Conservation (phyloP, 331 rosid species). For the Dryas integrifolia region DNA sequence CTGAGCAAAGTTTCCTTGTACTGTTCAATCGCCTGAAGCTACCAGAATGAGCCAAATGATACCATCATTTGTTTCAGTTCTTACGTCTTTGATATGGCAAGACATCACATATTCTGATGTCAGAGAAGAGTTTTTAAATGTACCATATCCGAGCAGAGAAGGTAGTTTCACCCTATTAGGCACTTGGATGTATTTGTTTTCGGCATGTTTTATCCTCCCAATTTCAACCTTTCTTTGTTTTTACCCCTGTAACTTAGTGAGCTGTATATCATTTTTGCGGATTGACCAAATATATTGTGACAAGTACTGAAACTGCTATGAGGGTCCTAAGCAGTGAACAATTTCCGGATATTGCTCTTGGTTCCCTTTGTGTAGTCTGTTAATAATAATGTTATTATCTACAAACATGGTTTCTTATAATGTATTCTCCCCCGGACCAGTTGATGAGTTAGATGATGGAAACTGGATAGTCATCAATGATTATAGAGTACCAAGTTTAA, state of each 20-base stretch:
- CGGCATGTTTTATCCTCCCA: conserved; percentile 6
- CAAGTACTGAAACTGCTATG: not conserved
- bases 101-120: conserved; percentile 27
- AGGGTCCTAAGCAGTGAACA: not conserved
- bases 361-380: not conserved
- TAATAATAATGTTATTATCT: not conserved
- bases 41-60: conserved; percentile 51
- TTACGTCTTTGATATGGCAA: conserved; percentile 4
- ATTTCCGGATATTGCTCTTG: not conserved
- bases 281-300: conserved; percentile 20
- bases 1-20: conserved; percentile 93
- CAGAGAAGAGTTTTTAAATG: conserved; percentile 17
- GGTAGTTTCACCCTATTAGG: conserved; percentile 24
- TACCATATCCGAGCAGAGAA: conserved; percentile 22
- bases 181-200: conserved; percentile 22
- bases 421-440: not conserved
- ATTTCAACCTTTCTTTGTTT: not conserved
- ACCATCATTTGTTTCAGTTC: conserved; percentile 4
- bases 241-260: conserved; percentile 17
- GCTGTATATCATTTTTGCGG: conserved; percentile 64
- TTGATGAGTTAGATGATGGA: not conserved
- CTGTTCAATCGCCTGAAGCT: conserved; percentile 86
- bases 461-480: not conserved
- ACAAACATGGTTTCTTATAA: not conserved
- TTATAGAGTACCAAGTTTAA: conserved; percentile 5